Base-by-base conservation (phyloP, 2,329 filamentous ascomycete genomes). In the Cordyceps farinosa region DNA sequence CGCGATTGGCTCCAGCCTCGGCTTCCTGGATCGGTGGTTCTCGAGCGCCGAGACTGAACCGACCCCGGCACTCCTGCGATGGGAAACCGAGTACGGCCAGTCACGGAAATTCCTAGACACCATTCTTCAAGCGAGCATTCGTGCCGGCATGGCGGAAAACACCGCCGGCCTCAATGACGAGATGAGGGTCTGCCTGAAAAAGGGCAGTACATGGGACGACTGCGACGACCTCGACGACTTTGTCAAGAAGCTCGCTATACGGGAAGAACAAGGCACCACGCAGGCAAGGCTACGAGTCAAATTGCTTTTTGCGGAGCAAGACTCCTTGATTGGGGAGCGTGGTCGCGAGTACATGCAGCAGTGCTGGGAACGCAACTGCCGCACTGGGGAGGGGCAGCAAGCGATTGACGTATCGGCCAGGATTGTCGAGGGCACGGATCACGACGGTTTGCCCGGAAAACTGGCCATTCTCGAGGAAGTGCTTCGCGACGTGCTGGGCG, bases 191-290 rank as follows among this genome's bases (percentile, higher is more conserved):
- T 61, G 59, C 30, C n/a, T 54, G n/a, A 45, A 30, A 38, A 44
- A 32, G 5, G 50, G 48, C 7, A n/a, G 40, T 9, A 38, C 48
- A 1, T 61, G 59, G 50, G 17, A 5, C 2, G 40, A 61, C 9
- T 61, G 50, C 50, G 50, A 61, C 9, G 59, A 61, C 17, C 48
- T n/a, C 7, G 30, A 27, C 15, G 8, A 54, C 10, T 61, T 48
- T 47, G 42, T 61, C n/a, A 15, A 38, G 10, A 53, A 54, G 1
- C 40, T 54, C 4, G 30, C 38, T 8, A 32, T 17, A 5, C 50
- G 22, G 27, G 59, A 61, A 11, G 5, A 17, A 5, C 34, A 15
- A 5, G 17, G 50, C 29, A 11, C 9, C 3, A 3, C 7, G 2
- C 10, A 38, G 7, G 6, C n/a, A 10, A 58, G n/a, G 15, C 22